Evolutionary conservation across 176 grass and related monocot genomes (phyloP).

Genomic region (Elymus sibiricus): DNA sequence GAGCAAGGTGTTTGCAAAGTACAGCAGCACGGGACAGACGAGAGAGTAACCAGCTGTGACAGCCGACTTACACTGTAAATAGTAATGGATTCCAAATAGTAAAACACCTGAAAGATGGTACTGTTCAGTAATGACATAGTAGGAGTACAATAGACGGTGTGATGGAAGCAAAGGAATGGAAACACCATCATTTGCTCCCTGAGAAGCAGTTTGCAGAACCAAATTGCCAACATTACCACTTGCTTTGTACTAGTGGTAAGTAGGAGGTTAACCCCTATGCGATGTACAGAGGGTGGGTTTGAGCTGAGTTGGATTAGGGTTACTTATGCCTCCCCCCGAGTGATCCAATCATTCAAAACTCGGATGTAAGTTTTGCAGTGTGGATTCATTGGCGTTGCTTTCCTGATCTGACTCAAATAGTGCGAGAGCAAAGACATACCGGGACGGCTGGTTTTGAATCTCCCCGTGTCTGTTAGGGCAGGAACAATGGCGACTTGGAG

Average conservation of each 20-base stretch:
- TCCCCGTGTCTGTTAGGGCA: background rate
- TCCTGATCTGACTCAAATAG: background rate
- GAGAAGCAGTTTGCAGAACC: background rate
- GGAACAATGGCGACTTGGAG: background rate
- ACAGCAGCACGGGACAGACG: conserved; percentile 43
- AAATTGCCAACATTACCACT: background rate
- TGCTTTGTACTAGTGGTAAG: background rate
- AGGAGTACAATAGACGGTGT: background rate
- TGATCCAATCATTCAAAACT: background rate
- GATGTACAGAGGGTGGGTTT: background rate
- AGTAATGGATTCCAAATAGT: background rate
- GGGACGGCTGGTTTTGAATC: background rate
- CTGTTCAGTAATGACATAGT: background rate
- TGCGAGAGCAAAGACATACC: conserved; percentile 18
- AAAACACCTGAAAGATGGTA: background rate
- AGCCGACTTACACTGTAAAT: background rate
- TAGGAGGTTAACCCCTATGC: background rate
- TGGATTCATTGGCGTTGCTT: background rate
- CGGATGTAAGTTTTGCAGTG: background rate
- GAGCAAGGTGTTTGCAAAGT: conserved; percentile 50
- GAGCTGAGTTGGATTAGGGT: background rate
- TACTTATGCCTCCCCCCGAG: background rate
- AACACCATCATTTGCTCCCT: background rate
- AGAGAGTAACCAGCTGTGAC: background rate
- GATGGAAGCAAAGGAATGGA: background rate